Evolutionary conservation across 768 basidiomycete species (phyloP).

Genomic region (Gymnopilus junonius): DNA sequence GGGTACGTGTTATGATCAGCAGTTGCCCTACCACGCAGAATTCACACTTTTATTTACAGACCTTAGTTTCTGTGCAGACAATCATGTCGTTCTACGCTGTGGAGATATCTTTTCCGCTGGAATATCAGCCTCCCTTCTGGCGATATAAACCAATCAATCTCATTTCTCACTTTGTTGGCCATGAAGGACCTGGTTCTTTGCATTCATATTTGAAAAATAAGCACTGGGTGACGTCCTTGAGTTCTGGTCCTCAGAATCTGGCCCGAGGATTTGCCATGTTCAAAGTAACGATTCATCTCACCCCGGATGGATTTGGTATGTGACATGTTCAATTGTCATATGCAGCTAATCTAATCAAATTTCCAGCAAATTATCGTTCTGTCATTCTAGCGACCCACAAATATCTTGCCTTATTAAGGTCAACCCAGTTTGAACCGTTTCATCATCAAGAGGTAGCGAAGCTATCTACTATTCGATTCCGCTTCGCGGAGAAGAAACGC

Average conservation of each 20-base stretch:
- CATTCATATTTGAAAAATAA: conserved; percentile 88
- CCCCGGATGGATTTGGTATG: conserved; percentile 85
- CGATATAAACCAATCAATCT: conserved; percentile 78
- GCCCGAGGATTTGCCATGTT: conserved; percentile 90
- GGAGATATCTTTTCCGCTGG: conserved; percentile 82
- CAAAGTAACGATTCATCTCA: conserved; percentile 81
- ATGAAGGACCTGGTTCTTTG: conserved; percentile 92
- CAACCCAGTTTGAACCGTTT: conserved; percentile 62
- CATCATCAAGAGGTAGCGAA: conserved; percentile 77
- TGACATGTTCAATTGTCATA: conserved; percentile 13
- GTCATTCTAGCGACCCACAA: conserved; percentile 76
- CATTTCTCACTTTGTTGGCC: conserved; percentile 83
- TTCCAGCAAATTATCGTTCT: conserved; percentile 72
- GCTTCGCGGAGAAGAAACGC: conserved; percentile 83
- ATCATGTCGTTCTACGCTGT: conserved; percentile 86
- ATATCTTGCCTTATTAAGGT: conserved; percentile 73
- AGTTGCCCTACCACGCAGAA: conserved; percentile 10
- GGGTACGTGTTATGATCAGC: conserved; percentile 43
- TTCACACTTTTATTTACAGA: conserved; percentile 43
- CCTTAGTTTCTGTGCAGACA: conserved; percentile 85
- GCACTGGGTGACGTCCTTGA: conserved; percentile 83
- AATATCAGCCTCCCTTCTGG: conserved; percentile 74
- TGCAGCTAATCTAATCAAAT: not conserved
- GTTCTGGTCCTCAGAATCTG: conserved; percentile 68
- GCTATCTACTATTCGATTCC: conserved; percentile 77